phyloP scores from a whole-genome alignment of 2,329 filamentous ascomycete species.

The Leptodontidium sp. region DNA sequence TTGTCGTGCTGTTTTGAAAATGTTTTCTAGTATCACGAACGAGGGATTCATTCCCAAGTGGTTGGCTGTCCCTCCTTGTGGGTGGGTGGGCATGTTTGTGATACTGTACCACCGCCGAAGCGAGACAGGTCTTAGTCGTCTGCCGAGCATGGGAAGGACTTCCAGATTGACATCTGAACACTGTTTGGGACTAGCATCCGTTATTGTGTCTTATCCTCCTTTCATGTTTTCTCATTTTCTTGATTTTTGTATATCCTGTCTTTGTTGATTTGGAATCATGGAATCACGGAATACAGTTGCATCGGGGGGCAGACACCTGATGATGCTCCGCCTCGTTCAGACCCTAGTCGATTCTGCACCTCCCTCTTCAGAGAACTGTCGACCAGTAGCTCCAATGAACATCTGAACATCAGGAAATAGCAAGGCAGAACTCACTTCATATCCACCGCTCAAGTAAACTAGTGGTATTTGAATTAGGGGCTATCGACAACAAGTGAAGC shows the following conservation, averaged over 20 bases:
- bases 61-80: not conserved
- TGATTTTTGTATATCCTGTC: too few relatives aligned
- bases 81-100: not conserved
- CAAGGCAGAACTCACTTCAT: not conserved
- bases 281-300: not conserved
- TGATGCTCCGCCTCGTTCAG: not conserved
- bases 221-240: not conserved
- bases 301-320: not conserved
- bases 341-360: constrained; percentile 1
- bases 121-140: constrained; percentile 2
- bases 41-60: not conserved
- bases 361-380: not conserved
- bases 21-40: not conserved
- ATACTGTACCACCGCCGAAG: not conserved
- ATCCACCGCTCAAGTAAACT: too few relatives aligned
- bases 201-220: not conserved
- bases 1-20: constrained; percentile 11
- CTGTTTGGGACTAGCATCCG: not conserved
- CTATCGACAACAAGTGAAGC: too few relatives aligned
- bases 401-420: not conserved
- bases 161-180: not conserved
- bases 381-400: not conserved
- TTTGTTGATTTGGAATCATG: constrained; percentile 1
- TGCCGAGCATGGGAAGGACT: not conserved
- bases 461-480: too few relatives aligned